These are phyloP conservation scores for Sclerotinia sclerotiorum DNA, from an alignment of 2,329 filamentous ascomycete species.

Conservation along the genomic window DNA sequence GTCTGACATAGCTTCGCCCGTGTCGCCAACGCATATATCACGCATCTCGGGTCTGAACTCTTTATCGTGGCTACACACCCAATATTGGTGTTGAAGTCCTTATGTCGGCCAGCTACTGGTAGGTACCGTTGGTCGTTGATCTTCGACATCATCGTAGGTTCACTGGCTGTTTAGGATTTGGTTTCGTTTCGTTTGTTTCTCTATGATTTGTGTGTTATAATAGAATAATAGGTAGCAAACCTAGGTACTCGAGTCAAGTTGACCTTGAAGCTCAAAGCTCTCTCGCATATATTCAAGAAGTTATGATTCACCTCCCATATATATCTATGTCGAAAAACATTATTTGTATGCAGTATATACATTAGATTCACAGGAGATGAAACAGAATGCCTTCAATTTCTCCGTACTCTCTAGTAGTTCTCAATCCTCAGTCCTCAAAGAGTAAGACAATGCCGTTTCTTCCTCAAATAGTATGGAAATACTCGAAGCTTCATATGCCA, in stretches of 20 bases:
- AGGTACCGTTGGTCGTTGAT: too few species aligned
- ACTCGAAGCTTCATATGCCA: neutral
- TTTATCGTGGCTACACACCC: neutral
- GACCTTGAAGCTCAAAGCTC: neutral
- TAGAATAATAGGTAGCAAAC: too few species aligned
- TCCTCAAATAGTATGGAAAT: neutral
- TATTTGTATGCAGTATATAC: neutral
- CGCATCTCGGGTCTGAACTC: neutral
- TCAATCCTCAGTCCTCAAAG: neutral
- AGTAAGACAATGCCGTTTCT: neutral
- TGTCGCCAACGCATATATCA: neutral
- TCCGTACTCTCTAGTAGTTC: neutral
- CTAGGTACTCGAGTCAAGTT: neutral
- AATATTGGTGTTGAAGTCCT: neutral
- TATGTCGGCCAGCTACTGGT: neutral
- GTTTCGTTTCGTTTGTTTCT: neutral
- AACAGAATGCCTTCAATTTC: neutral
- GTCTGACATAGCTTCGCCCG: too few species aligned
- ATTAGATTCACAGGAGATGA: neutral
- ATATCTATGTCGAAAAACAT: too few species aligned
- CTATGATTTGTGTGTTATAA: neutral
- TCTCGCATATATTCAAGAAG: too few species aligned
- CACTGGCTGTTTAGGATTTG: too few species aligned
- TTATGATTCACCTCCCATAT: too few species aligned
- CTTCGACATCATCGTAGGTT: too few species aligned